These are phyloP conservation scores for Tylopilus rubrobrunneus DNA, from an alignment of 768 basidiomycete genomes.

Conservation along the genomic window DNA sequence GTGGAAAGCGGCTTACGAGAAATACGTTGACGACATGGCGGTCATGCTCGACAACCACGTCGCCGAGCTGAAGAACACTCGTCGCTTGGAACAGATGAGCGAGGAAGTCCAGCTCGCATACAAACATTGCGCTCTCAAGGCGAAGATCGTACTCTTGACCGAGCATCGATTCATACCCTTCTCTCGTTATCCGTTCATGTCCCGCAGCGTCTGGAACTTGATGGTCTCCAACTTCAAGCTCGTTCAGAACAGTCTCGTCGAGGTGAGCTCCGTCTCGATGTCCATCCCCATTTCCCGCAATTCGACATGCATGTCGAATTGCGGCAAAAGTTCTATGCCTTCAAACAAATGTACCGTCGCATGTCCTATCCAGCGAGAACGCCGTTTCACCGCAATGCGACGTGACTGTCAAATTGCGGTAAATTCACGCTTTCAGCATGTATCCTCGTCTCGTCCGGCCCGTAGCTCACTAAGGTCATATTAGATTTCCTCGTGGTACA, in stretches of 20 bases:
- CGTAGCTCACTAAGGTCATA: no score
- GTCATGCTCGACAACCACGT: not conserved
- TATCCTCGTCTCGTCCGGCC: no score
- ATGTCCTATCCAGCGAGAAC: no score
- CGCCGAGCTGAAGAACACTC: not conserved
- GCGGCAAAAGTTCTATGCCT: no score
- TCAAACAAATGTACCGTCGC: no score
- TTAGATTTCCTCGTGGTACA: not conserved
- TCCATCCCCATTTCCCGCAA: not conserved
- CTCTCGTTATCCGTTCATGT: not conserved
- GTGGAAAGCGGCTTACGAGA: not conserved
- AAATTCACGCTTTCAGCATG: no score
- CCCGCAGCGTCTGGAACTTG: not conserved
- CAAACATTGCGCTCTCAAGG: not conserved
- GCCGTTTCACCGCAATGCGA: no score
- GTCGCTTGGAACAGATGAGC: not conserved
- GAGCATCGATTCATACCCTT: no score
- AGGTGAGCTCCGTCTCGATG: not conserved
- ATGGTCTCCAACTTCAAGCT: not conserved
- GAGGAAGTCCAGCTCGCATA: not conserved
- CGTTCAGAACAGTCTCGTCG: not conserved
- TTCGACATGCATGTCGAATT: no score
- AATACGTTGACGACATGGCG: not conserved
- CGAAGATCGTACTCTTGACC: not conserved
- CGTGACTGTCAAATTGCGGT: no score